phyloP scores from a whole-genome alignment of 2,329 filamentous ascomycete genomes.

The Beauveria sp. region DNA sequence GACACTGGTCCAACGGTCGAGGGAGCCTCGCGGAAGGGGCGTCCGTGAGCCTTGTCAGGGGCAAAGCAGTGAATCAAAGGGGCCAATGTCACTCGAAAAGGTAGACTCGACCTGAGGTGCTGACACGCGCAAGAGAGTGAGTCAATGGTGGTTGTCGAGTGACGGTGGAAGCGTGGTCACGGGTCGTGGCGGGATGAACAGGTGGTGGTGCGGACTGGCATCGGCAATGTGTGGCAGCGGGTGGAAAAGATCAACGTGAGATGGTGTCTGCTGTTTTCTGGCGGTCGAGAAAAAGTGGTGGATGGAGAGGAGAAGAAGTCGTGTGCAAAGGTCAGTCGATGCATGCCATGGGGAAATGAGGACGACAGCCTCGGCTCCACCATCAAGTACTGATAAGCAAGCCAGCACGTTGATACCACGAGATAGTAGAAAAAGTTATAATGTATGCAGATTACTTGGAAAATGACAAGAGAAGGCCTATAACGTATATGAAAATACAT shows the following conservation, averaged over 20 bases:
- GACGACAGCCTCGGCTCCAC: no score
- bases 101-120: not conserved
- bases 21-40: not conserved
- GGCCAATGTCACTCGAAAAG: not conserved
- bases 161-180: not conserved
- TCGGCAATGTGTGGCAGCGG: not conserved
- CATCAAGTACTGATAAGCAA: no score
- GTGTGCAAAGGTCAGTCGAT: no score
- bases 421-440: no score
- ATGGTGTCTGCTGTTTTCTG: no score
- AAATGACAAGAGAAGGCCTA: no score
- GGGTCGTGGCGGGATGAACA: not conserved
- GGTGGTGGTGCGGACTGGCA: not conserved
- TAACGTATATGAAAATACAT: no score
- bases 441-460: no score
- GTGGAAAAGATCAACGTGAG: not conserved
- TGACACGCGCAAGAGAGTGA: not conserved
- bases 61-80: not conserved
- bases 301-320: no score
- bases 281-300: no score
- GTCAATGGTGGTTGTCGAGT: conserved; percentile 2
- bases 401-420: no score
- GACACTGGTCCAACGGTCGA: not conserved
- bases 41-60: not conserved
- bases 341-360: no score